Evolutionary conservation across 2,329 filamentous ascomycete genomes (phyloP), one percentile per base, ranked within the genome.

Genomic region (Ophiostoma sp.): DNA sequence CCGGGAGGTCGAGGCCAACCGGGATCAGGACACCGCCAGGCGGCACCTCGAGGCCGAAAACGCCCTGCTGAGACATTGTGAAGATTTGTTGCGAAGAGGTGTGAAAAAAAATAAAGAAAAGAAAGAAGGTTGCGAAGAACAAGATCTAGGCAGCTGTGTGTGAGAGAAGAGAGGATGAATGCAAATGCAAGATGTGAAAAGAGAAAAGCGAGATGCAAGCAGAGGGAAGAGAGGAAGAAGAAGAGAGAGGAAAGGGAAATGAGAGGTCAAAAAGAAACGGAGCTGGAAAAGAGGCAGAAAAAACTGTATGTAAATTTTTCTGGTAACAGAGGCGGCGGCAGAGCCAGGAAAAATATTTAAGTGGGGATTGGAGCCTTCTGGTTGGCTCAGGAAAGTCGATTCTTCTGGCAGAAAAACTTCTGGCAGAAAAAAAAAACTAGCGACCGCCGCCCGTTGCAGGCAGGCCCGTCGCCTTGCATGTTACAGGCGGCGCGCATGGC

Each of bases 41-140:
- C 78, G 94, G 94, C 83, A 98, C 93, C 87, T 94, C 91, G 78
- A 98, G 92, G 84, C 95, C 94, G 82, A 96, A 99, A 82, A 98
- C 72, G 52, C 75, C 76, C 61, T 77, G 75, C 50, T 72, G 61
- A 72, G 76, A 76, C 76, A 77, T 77, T 70, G 69, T 71, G 59
- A 72, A 31, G 64, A 39, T 59, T n/a, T 22, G n/a, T 25, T 33
- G 42, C n/a, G 64, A 17, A 15, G 33, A 4, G 33, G 33, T 36
- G 33, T 36, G 33, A 36, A 36, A 36, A 36, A 36, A 8, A 36
- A 36, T 4, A 8, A 36, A 36, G 33, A 36, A 36, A 8, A 50
- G 39, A 33, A 63, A 28, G 31, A 59, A 55, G 74, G 73, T 45
- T 50, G 69, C 72, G 73, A 42, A 72, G 75, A 76, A 17, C 33